These are phyloP conservation scores for Paxillus ammoniavirescens DNA, from an alignment of 768 basidiomycete species.

Conservation along the genomic window DNA sequence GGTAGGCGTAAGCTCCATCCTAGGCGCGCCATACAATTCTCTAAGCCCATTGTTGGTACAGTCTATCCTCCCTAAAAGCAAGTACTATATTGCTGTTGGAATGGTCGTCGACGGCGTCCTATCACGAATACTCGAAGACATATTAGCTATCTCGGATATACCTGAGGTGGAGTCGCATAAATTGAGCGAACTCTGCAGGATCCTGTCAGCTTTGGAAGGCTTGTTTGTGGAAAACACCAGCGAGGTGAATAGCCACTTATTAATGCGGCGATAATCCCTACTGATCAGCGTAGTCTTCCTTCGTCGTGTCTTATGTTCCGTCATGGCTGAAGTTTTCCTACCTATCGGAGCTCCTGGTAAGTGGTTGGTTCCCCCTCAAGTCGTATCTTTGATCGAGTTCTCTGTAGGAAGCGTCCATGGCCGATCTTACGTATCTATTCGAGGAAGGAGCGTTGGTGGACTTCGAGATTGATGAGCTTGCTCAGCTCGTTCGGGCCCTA, in stretches of 20 bases:
- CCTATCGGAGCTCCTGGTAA: constrained; percentile 84
- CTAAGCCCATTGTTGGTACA: constrained; percentile 27
- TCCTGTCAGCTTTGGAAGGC: constrained; percentile 76
- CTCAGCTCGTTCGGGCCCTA: constrained; percentile 76
- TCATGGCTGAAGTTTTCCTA: constrained; percentile 96
- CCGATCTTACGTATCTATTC: constrained; percentile 89
- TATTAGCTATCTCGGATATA: constrained; percentile 81
- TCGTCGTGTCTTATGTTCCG: constrained; percentile 83
- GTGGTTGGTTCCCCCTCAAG: constrained; percentile 26
- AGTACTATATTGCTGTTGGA: constrained; percentile 73
- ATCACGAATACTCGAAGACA: constrained; percentile 63
- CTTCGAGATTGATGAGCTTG: constrained; percentile 82
- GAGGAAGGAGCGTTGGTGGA: constrained; percentile 89
- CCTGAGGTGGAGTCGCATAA: constrained; percentile 84
- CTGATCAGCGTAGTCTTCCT: constrained; percentile 50
- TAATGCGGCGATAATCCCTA: not conserved
- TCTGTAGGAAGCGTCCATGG: constrained; percentile 83
- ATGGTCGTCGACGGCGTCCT: constrained; percentile 67
- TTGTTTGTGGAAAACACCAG: constrained; percentile 69
- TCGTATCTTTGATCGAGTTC: constrained; percentile 1
- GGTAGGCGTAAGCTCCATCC: constrained; percentile 42
- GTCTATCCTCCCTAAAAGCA: constrained; percentile 67
- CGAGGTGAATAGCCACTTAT: constrained; percentile 41
- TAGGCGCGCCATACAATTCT: not conserved
- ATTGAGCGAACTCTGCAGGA: constrained; percentile 78